Base-by-base conservation (phyloP, 108 stramenopile species). In the Fistulifera pelliculosa region DNA sequence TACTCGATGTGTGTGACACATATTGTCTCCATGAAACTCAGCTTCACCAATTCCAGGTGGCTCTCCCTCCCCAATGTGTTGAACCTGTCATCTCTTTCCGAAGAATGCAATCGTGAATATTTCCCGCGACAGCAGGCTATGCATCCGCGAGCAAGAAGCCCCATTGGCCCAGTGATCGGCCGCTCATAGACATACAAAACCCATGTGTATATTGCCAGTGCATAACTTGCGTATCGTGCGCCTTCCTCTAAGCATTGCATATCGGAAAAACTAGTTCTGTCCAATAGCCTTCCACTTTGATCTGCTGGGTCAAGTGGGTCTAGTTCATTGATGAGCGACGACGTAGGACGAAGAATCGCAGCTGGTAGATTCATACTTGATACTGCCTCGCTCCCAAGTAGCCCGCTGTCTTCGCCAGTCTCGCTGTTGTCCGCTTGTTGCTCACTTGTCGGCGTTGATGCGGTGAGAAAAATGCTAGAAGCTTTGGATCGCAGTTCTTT, bases 131-230 rank as follows among this genome's bases (percentile, higher is more conserved):
- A 49, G n/a, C 58, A 60, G n/a, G 21, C 47, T 14, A 48, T 28
- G 21, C 58, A 49, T 2, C 47, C 58, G 12, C 41, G 47, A 13
- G 27, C 47, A 4, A 75, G 40, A 2, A 94, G 54, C 22, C 78
- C 56, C 19, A 82, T 68, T 11, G 78, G 47, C 8, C 90, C 90
- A 10, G 80, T 76, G 17, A 87, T 49, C n/a, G 90, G 89, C 54
- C 80, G 74, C 52, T 76, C 73, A 69, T 86, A 95, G 14, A 80
- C 67, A 54, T 90, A 95, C 7, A 95, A 60, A 49, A 85, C 71
- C 87, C 90, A 93, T 23, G 90, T 92, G 65, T 95, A 95, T 12
- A 90, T 88, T 31, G 88, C 76, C 17, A 95, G 60, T 27, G 87
- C 85, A 58, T 88, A 81, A 26, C 75, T 66, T 3, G 86, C 72